These are phyloP conservation scores for Populus hybrid DNA, from an alignment of 441 rosid species.

Conservation along the genomic window DNA sequence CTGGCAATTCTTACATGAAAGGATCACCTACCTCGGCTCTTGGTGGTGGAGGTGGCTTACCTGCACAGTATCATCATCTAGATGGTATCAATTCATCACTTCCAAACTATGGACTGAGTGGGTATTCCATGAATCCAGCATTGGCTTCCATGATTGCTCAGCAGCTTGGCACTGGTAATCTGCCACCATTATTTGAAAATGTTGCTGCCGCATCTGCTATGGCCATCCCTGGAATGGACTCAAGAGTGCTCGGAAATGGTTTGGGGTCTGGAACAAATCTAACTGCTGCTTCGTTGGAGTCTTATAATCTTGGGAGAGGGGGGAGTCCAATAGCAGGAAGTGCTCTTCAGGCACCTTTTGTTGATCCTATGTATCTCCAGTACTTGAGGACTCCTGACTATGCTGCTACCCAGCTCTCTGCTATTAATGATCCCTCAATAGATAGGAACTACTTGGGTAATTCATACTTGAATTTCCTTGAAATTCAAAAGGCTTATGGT, in stretches of 20 bases:
- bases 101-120: constrained; percentile 45
- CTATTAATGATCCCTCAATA: constrained; percentile 39
- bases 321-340: constrained; percentile 39
- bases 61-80: constrained; percentile 54
- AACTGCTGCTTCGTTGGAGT: constrained; percentile 42
- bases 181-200: constrained; percentile 67
- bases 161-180: constrained; percentile 57
- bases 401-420: constrained; percentile 42
- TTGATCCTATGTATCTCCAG: constrained; percentile 50
- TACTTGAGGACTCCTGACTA: constrained; percentile 48
- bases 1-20: constrained; percentile 46
- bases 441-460: constrained; percentile 42
- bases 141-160: constrained; percentile 58
- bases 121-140: constrained; percentile 56
- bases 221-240: constrained; percentile 61
- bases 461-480: constrained; percentile 42
- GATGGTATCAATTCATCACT: constrained; percentile 47
- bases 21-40: constrained; percentile 58
- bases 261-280: constrained; percentile 38
- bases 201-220: constrained; percentile 63
- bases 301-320: constrained; percentile 38
- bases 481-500: constrained; percentile 57
- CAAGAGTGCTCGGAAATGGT: constrained; percentile 55
- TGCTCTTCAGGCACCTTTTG: constrained; percentile 26
- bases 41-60: constrained; percentile 47